Conservation (phyloP, 1,284 basidiomycete species). For the Neonothopanus nambi region DNA sequence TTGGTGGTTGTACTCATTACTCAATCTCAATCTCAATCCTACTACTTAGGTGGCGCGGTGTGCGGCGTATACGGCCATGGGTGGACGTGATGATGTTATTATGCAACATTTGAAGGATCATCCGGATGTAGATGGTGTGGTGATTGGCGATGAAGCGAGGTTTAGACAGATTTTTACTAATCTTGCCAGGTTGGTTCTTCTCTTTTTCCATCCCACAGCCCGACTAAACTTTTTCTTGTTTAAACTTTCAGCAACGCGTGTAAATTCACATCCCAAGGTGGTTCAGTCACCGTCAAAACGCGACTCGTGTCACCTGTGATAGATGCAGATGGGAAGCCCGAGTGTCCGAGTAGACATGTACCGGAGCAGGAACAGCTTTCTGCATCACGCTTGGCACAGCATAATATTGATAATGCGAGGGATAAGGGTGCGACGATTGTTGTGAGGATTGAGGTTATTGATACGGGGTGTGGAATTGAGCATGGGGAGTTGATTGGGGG, state of each 20-base stretch:
- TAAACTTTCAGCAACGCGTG: conserved; percentile 50
- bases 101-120: conserved; percentile 25
- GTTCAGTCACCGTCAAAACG: conserved; percentile 51
- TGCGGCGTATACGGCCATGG: conserved; percentile 43
- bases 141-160: conserved; percentile 70
- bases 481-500: conserved; percentile 65
- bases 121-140: conserved; percentile 45
- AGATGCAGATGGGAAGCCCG: conserved; percentile 20
- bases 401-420: conserved; percentile 30
- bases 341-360: conserved; percentile 33
- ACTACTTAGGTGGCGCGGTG: conserved; percentile 45
- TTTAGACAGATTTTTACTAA: conserved; percentile 68
- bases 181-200: conserved; percentile 49
- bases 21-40: too few relatives aligned
- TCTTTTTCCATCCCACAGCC: background rate
- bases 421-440: conserved; percentile 56
- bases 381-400: conserved; percentile 32
- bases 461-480: conserved; percentile 77
- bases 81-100: conserved; percentile 33
- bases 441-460: conserved; percentile 69
- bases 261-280: conserved; percentile 68
- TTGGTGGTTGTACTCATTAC: too few relatives aligned
- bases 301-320: conserved; percentile 37
- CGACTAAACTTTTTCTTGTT: background rate
- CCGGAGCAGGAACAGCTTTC: conserved; percentile 26